Conservation (phyloP, 345 rosid species). For the Eucalyptus cloeziana region DNA sequence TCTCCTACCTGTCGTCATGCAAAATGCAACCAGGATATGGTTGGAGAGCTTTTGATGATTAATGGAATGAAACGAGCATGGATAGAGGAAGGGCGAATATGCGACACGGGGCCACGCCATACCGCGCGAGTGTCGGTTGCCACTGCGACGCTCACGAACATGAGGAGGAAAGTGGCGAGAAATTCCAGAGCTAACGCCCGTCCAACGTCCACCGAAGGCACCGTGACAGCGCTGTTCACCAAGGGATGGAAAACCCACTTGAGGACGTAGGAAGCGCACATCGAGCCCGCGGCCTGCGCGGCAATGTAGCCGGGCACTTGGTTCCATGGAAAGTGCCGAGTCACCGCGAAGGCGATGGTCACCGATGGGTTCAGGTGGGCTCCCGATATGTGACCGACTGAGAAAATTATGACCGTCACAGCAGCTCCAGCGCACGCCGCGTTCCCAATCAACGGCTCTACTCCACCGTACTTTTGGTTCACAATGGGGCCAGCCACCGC, state of each 20-base stretch:
- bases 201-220: background rate
- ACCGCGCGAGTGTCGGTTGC: slow-evolving; percentile 6
- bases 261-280: slow-evolving; percentile 3
- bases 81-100: background rate
- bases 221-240: background rate
- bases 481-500: slow-evolving; percentile 17
- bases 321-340: slow-evolving; percentile 15
- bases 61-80: background rate
- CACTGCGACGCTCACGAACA: slow-evolving; percentile 7
- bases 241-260: background rate
- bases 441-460: slow-evolving; percentile 14
- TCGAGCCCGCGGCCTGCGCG: background rate
- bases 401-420: slow-evolving; percentile 25
- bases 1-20: background rate
- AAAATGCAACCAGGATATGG: background rate
- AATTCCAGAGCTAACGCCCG: background rate
- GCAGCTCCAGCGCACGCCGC: slow-evolving; percentile 27
- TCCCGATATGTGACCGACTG: slow-evolving; percentile 37
- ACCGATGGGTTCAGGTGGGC: slow-evolving; percentile 46
- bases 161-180: background rate
- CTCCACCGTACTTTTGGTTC: slow-evolving; percentile 5
- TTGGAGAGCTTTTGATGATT: background rate
- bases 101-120: background rate
- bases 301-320: slow-evolving; percentile 10
- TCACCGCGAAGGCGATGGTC: slow-evolving; percentile 22